Percentiles rank a stretch among this genome's conserved stretches.
Evolutionary conservation across 768 basidiomycete species (phyloP).

Genomic region (Nidularia sp.): DNA sequence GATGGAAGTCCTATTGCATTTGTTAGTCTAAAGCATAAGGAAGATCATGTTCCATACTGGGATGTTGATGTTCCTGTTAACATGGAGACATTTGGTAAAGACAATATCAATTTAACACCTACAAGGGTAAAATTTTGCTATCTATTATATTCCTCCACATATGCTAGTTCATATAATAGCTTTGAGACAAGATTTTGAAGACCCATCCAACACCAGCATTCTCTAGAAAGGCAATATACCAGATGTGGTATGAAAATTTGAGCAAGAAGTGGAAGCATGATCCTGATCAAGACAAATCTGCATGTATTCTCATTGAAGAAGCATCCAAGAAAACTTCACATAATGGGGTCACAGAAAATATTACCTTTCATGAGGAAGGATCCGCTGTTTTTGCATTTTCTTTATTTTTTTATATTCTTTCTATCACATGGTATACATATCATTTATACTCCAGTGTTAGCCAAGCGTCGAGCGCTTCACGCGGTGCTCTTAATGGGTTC

Average conservation of each 20-base stretch:
- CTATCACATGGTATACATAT: no score
- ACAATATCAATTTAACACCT: constrained; percentile 2
- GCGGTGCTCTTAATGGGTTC: no score
- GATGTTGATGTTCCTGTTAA: constrained; percentile 12
- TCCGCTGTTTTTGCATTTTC: constrained; percentile 19
- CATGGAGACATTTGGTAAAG: constrained; percentile 4
- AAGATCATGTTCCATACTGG: constrained; percentile 18
- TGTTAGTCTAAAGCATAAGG: constrained; percentile 11
- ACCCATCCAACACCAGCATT: background rate
- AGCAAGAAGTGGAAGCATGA: constrained; percentile 17
- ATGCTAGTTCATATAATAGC: constrained; percentile 2
- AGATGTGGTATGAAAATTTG: constrained; percentile 11
- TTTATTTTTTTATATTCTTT: constrained; percentile 3
- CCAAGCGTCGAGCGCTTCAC: no score
- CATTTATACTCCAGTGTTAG: no score
- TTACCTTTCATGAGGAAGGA: constrained; percentile 6
- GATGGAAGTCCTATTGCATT: constrained; percentile 1
- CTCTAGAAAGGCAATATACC: constrained; percentile 12
- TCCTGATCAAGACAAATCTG: constrained; percentile 19
- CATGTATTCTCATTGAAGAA: no score
- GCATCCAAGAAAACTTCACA: constrained; percentile 10
- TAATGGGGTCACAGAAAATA: constrained; percentile 1
- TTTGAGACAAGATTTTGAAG: constrained; percentile 13
- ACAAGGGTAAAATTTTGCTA: constrained; percentile 8
- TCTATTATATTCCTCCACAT: background rate